Base-by-base conservation (phyloP, 805 yeast species). In the Sugiyamaella smithiae region DNA sequence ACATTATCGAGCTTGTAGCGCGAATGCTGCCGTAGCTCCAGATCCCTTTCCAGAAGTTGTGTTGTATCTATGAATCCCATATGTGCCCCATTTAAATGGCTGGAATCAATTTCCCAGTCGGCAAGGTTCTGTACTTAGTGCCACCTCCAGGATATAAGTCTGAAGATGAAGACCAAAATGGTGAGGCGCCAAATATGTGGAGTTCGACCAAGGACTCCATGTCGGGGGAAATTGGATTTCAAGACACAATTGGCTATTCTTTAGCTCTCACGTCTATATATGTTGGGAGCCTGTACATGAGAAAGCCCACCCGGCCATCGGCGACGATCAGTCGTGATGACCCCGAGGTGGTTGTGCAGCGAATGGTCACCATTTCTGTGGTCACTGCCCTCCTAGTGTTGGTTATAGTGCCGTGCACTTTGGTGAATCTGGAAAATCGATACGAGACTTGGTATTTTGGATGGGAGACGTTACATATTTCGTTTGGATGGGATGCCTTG, bases 351-450 rank as follows among this genome's bases (percentile, higher is more conserved):
- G 50, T 59, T 20, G 36, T 35, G 7, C 41, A 46, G 24, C 54
- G 63, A 19, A 40, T 59, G 31, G 69, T 77, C 23, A 43, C 59
- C 1, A 35, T 64, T 1, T 56, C 71, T 5, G 40, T 67, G 5
- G 33, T 68, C 1, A 40, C 62, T 1, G 59, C 70, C 1, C 76
- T 77, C 5, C 47, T 57, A 4, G 31, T 65, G 5, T 57, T 70
- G 47, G 59, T 50, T 7, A 11, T 54, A 22, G 45, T 56, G 2
- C 61, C 60, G 29, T 36, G 35, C 5, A 22, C 55, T 17, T 47
- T 52, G 43, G 31, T 25, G 16, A 29, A 31, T 3, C 37, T n/a
- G 17, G 43, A 40, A 16, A 8, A 28, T 16, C 45, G 45, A 16
- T 54, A 45, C 25, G 45, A 37, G 37, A 16, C 36, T 5, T 48